These are phyloP conservation scores for Calonectria fujianensis DNA, from an alignment of 2,329 filamentous ascomycete genomes.

Conservation along the genomic window DNA sequence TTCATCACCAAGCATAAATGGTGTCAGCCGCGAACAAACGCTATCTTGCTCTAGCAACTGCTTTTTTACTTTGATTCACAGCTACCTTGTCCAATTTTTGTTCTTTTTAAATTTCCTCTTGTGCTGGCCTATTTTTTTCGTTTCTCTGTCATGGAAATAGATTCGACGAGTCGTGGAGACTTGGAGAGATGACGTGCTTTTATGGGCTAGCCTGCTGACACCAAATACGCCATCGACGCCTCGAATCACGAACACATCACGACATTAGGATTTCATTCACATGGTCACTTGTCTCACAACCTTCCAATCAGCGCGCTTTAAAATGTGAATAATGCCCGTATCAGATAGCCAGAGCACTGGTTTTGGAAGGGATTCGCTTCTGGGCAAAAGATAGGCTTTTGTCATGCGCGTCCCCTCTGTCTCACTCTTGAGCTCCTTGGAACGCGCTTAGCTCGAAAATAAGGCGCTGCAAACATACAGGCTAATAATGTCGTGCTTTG, in stretches of 20 bases:
- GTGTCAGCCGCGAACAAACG: too few relatives aligned
- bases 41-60: too few relatives aligned
- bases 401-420: background rate
- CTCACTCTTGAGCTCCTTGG: background rate
- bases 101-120: background rate
- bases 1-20: too few relatives aligned
- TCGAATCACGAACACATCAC: conserved; percentile 35
- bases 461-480: conserved; percentile 1
- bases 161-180: background rate
- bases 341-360: background rate
- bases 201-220: conserved; percentile 20
- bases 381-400: conserved; percentile 7
- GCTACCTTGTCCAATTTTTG: background rate
- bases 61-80: background rate
- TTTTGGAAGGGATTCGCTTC: conserved; percentile 23
- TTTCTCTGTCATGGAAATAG: background rate
- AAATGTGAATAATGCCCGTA: background rate
- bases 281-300: conserved; percentile 12
- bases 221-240: conserved; percentile 25
- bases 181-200: conserved; percentile 19
- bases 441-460: conserved; percentile 13
- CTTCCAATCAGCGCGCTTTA: conserved; percentile 17
- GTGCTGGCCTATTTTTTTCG: background rate
- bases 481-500: conserved; percentile 31
- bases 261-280: conserved; percentile 25